Evolutionary conservation across 345 rosid species (phyloP).

Genomic region (Salix arbutifolia): DNA sequence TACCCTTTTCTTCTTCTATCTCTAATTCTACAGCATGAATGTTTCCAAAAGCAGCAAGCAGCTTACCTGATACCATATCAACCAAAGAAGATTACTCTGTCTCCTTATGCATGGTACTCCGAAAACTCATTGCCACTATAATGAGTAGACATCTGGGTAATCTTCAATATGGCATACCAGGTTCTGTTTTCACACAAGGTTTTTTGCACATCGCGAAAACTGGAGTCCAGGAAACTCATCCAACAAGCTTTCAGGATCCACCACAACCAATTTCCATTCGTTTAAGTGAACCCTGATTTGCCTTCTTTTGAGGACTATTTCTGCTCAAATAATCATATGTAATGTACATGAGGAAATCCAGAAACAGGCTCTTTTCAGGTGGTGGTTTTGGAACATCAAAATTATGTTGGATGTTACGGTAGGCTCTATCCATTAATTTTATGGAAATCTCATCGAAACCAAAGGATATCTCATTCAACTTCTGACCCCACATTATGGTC

Average conservation of each 20-base stretch:
- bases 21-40: background rate
- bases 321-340: constrained; percentile 53
- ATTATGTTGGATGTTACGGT: constrained; percentile 18
- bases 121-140: background rate
- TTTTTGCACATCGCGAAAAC: background rate
- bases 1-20: background rate
- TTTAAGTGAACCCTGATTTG: constrained; percentile 13
- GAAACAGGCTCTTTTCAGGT: constrained; percentile 46
- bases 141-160: background rate
- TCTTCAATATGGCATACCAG: too few relatives aligned
- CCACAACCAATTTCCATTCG: constrained; percentile 20
- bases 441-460: constrained; percentile 54
- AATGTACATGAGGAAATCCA: constrained; percentile 70
- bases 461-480: constrained; percentile 55
- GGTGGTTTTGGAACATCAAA: constrained; percentile 19
- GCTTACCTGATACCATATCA: background rate
- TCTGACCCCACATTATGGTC: constrained; percentile 60
- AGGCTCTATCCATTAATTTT: constrained; percentile 46
- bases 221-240: background rate
- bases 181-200: background rate
- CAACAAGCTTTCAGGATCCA: constrained; percentile 14
- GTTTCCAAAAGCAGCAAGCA: background rate
- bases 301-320: constrained; percentile 21
- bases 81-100: background rate
- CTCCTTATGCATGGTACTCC: background rate